Conservation (phyloP, 495 filamentous ascomycete species). For the Cercophora newfieldiana region DNA sequence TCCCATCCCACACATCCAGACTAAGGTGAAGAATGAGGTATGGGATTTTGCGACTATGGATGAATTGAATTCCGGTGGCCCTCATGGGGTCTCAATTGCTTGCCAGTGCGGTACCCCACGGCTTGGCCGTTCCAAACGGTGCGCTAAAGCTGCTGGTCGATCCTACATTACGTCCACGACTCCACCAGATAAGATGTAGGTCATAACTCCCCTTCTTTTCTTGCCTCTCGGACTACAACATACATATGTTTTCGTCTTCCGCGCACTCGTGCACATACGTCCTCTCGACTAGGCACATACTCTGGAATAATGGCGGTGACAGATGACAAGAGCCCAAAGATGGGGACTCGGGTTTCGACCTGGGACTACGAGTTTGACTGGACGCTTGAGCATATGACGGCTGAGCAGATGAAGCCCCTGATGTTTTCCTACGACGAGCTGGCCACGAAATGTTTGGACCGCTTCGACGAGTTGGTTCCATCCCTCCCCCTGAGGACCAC, state of each 20-base stretch:
- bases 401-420: slow-evolving; percentile 60
- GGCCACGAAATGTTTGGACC: slow-evolving; percentile 62
- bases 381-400: slow-evolving; percentile 63
- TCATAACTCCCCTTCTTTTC: neutral
- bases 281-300: neutral
- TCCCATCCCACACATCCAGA: neutral
- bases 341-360: slow-evolving; percentile 29
- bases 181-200: neutral
- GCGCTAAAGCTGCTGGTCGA: neutral
- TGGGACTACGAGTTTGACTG: slow-evolving; percentile 74
- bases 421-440: slow-evolving; percentile 67
- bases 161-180: neutral
- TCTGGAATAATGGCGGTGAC: neutral
- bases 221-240: neutral
- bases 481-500: neutral
- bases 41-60: neutral
- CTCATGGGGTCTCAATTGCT: neutral
- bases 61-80: neutral
- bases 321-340: neutral
- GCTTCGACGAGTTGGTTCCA: slow-evolving; percentile 11
- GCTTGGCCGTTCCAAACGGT: neutral
- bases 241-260: neutral
- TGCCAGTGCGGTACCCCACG: neutral
- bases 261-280: neutral
- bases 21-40: neutral